Conservation (phyloP, 495 filamentous ascomycete species). For the Podospora sp. region DNA sequence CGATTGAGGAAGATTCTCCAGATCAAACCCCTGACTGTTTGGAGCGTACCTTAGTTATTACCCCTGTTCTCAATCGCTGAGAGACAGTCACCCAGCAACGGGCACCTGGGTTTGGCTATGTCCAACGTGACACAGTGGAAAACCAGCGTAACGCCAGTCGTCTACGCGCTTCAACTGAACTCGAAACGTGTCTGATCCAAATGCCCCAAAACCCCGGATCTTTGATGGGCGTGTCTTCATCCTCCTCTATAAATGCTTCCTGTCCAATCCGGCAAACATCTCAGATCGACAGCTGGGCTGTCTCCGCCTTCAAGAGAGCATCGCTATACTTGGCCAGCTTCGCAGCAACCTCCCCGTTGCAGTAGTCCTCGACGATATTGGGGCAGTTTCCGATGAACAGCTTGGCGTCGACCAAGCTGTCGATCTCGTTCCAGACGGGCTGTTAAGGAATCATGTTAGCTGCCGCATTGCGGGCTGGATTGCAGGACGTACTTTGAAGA, state of each 20-base stretch:
- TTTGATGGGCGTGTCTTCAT: background rate
- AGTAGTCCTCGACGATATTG: constrained; percentile 52
- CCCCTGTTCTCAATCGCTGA: too few species aligned
- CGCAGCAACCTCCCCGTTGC: constrained; percentile 35
- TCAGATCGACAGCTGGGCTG: constrained; percentile 38
- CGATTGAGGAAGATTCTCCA: too few species aligned
- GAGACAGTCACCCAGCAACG: too few species aligned
- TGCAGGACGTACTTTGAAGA: constrained; percentile 60
- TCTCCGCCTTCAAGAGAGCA: constrained; percentile 24
- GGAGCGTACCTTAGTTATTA: too few species aligned
- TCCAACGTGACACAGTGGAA: too few species aligned
- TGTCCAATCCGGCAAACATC: background rate
- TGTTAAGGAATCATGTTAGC: background rate
- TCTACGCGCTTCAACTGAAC: too few species aligned
- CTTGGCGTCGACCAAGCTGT: constrained; percentile 68
- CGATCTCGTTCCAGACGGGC: constrained; percentile 76
- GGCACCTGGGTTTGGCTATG: too few species aligned
- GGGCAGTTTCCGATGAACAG: constrained; percentile 65
- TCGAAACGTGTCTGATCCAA: too few species aligned
- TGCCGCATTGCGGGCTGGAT: background rate
- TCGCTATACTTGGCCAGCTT: constrained; percentile 33
- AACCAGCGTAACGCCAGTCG: too few species aligned
- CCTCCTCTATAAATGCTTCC: background rate
- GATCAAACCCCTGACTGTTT: too few species aligned
- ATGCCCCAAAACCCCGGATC: background rate